Evolutionary conservation across 805 yeast species (phyloP), one percentile per base, ranked within the genome.

Genomic region (Candida succiphila): DNA sequence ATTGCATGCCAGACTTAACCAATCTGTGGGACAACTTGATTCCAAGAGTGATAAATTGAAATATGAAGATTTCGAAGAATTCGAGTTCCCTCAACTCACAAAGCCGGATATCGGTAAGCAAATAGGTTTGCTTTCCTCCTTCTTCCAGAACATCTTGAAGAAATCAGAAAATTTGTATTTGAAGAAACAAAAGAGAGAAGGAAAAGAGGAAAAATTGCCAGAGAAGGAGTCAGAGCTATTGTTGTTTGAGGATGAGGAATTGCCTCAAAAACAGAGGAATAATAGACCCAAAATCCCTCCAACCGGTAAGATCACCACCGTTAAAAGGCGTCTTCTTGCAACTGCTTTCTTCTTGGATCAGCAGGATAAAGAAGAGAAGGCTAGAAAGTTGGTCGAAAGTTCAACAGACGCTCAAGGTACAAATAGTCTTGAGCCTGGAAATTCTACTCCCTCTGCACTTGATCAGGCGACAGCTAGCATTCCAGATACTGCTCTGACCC

Each of bases 271-370:
- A 48, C 83, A 77, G 44, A 67, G 88, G 36, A 77, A 78, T 40
- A 67, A 69, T 20, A 67, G 88, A 43, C 80, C 95, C 1, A 78
- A 87, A 47, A 61, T 92, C 32, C 95, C 96, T 10, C 95, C 96
- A 6, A 82, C 85, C 21, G 96, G 96, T 25, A 86, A 81, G 54
- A 82, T 88, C 25, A 58, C 81, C 4, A 69, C 73, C 1, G 58
- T 72, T 5, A 86, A 85, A 58, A 85, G 78, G 60, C 79, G 72
- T 45, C 49, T 69, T 10, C 56, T 75, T 5, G 61, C 71, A 0
- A 64, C 54, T 28, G 65, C 81, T 0, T 81, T 70, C 46, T 69
- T 79, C 43, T 50, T 80, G 10, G 64, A 61, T n/a, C 61, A 56
- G 6, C 61, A 57, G 29, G 56, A 49, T 30, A 39, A 42, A 14